Percentiles rank a stretch among this genome's conserved stretches.
Evolutionary conservation across 352 stramenopile genomes (phyloP).

Genomic region (Hyaloperonospora brassicae): DNA sequence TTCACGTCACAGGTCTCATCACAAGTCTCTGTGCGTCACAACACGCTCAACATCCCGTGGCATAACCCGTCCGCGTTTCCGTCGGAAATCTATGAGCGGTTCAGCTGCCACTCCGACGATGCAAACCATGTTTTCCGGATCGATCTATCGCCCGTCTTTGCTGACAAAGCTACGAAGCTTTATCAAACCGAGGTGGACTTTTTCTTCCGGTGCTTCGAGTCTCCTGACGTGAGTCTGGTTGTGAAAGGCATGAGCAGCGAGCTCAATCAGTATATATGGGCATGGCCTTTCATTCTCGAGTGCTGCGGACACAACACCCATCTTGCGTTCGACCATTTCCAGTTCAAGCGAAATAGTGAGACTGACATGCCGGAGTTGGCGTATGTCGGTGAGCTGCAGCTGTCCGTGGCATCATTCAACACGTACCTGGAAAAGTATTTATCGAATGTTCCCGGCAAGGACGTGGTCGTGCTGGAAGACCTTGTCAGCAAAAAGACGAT

Average conservation of each 20-base stretch:
- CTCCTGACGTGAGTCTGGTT: slow-evolving; percentile 62
- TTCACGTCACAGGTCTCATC: slow-evolving; percentile 13
- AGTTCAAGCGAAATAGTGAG: slow-evolving; percentile 45
- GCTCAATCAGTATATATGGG: slow-evolving; percentile 76
- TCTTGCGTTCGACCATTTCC: slow-evolving; percentile 74
- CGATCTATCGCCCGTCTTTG: slow-evolving; percentile 51
- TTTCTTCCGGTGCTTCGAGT: slow-evolving; percentile 68
- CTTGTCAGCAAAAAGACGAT: slow-evolving; percentile 61
- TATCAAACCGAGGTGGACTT: slow-evolving; percentile 63
- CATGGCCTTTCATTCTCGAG: slow-evolving; percentile 73
- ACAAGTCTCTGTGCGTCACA: slow-evolving; percentile 19
- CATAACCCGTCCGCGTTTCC: slow-evolving; percentile 44
- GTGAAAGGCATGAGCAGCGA: slow-evolving; percentile 77
- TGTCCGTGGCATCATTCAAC: slow-evolving; percentile 72
- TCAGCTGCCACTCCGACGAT: slow-evolving; percentile 47
- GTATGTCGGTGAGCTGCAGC: slow-evolving; percentile 55
- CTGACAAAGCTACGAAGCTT: slow-evolving; percentile 35
- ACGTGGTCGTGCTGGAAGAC: slow-evolving; percentile 60
- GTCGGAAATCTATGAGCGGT: slow-evolving; percentile 41
- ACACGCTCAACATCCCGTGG: slow-evolving; percentile 45
- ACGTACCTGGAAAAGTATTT: slow-evolving; percentile 72
- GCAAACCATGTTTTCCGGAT: slow-evolving; percentile 56
- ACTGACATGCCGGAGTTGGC: slow-evolving; percentile 48
- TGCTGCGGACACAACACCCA: slow-evolving; percentile 60
- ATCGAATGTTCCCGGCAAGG: slow-evolving; percentile 41